Evolutionary conservation across 2,329 filamentous ascomycete genomes (phyloP).

Genomic region (Laburnicola sp.): DNA sequence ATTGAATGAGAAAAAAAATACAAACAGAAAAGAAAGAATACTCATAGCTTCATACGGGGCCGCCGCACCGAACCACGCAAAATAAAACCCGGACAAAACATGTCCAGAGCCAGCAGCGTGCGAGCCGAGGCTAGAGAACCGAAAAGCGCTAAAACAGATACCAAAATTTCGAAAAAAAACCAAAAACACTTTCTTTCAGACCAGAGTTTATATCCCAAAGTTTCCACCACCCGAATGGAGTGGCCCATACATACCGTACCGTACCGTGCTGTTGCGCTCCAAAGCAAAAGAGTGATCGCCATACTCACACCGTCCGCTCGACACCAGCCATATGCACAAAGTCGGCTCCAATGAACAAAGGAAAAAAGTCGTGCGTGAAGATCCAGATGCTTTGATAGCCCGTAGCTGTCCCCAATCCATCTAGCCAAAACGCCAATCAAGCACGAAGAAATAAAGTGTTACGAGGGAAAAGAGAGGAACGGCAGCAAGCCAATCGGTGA

Average conservation of each 20-base stretch:
- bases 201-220: slow-evolving; percentile 12
- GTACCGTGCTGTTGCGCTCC: not conserved
- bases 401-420: not conserved
- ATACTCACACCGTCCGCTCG: too few species aligned
- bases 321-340: not conserved
- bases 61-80: slow-evolving; percentile 5
- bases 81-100: not conserved
- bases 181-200: too few species aligned
- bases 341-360: slow-evolving; percentile 4
- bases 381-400: slow-evolving; percentile 3
- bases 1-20: not conserved
- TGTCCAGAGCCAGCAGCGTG: slow-evolving; percentile 1
- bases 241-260: slow-evolving; percentile 7
- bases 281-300: not conserved
- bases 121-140: slow-evolving; percentile 4
- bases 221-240: not conserved
- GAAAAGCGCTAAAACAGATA: not conserved
- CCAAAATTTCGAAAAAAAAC: not conserved
- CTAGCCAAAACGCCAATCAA: slow-evolving; percentile 4
- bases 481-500: slow-evolving; percentile 1
- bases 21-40: too few species aligned
- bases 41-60: slow-evolving; percentile 10
- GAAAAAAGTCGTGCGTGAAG: slow-evolving; percentile 7
- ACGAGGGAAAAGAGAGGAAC: not conserved
- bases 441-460: not conserved